These are phyloP conservation scores for Piper betle DNA, from an alignment of 164 flowering plant genomes.

Conservation along the genomic window DNA sequence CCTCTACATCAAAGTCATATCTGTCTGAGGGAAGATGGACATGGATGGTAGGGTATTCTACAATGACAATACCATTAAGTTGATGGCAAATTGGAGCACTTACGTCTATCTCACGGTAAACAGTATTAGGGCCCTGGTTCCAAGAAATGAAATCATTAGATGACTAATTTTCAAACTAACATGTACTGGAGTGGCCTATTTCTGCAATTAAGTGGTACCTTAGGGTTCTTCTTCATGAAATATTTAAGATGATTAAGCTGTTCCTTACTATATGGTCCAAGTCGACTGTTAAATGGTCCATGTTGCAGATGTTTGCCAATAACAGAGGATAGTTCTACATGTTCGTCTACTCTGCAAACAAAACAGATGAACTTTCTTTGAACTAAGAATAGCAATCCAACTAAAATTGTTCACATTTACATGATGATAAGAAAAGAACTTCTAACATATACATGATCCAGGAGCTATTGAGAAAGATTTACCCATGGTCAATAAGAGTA, in stretches of 20 bases:
- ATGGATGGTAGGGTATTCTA: conserved; percentile 74
- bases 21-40: conserved; percentile 59
- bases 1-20: conserved; percentile 42
- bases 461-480: not conserved
- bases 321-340: conserved; percentile 29
- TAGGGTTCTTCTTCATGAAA: conserved; percentile 52
- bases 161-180: not conserved
- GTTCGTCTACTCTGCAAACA: conserved; percentile 49
- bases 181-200: not conserved
- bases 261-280: conserved; percentile 51
- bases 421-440: not conserved
- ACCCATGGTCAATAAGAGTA: conserved; percentile 64
- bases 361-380: conserved; percentile 4
- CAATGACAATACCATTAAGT: conserved; percentile 30
- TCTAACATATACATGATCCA: not conserved
- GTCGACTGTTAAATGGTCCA: conserved; percentile 53
- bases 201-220: conserved; percentile 24
- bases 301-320: conserved; percentile 63
- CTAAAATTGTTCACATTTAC: not conserved
- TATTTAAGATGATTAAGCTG: conserved; percentile 42
- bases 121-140: conserved; percentile 51
- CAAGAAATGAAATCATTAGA: not conserved
- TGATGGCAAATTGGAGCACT: conserved; percentile 38
- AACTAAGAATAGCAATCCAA: not conserved
- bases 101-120: conserved; percentile 46